A percentile compares a stretch with the other conserved stretches of the same genome.
Conservation (phyloP, 1,139 yeast genomes). For the Maudiozyma humilis region DNA sequence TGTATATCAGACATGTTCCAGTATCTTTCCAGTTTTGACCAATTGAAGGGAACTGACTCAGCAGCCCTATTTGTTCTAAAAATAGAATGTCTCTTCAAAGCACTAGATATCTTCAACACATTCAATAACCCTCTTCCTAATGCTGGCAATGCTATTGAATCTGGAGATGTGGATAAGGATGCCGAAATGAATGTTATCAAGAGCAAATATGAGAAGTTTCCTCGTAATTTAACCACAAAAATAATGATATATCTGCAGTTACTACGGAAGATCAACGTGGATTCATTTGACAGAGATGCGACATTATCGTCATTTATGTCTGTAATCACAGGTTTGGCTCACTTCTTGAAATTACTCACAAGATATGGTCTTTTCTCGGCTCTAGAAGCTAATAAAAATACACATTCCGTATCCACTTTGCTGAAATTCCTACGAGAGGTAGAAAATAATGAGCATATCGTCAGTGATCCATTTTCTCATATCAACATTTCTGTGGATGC, state of each 20-base stretch:
- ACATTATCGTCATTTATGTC: slow-evolving; percentile 60
- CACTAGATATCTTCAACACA: slow-evolving; percentile 48
- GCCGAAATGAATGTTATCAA: slow-evolving; percentile 8
- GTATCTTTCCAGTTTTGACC: slow-evolving; percentile 70
- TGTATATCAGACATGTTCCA: slow-evolving; percentile 90
- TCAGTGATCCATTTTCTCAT: slow-evolving; percentile 36
- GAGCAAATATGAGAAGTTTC: slow-evolving; percentile 52
- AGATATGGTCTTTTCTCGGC: slow-evolving; percentile 75
- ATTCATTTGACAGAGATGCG: slow-evolving; percentile 23
- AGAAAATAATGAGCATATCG: slow-evolving; percentile 39
- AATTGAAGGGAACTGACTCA: slow-evolving; percentile 58
- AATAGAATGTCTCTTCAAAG: slow-evolving; percentile 67
- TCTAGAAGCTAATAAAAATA: slow-evolving; percentile 52
- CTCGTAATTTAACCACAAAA: slow-evolving; percentile 78
- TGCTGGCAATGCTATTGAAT: slow-evolving; percentile 5
- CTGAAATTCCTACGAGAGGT: slow-evolving; percentile 53
- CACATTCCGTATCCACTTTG: slow-evolving; percentile 53
- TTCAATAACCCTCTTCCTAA: slow-evolving; percentile 7
- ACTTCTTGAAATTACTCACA: slow-evolving; percentile 76
- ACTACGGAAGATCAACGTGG: slow-evolving; percentile 47
- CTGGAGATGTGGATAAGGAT: slow-evolving; percentile 7
- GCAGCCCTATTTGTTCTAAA: slow-evolving; percentile 69
- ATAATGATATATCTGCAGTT: slow-evolving; percentile 69
- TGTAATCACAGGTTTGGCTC: slow-evolving; percentile 87
- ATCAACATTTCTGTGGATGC: slow-evolving; percentile 55